These are phyloP conservation scores for Metschnikowia baotianmanensis DNA, from an alignment of 805 yeast species.

Conservation along the genomic window DNA sequence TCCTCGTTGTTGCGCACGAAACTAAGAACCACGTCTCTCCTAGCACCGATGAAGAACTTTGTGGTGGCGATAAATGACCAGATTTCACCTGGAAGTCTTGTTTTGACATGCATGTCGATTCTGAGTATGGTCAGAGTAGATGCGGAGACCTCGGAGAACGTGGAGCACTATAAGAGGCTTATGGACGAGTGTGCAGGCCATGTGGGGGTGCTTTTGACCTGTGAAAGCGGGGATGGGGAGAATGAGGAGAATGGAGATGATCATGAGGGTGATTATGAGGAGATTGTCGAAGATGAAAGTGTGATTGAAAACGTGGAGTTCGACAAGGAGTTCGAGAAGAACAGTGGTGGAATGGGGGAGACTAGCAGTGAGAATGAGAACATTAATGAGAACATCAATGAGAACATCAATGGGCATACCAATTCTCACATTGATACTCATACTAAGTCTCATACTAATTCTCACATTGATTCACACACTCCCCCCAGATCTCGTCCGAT, in stretches of 20 bases:
- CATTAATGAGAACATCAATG: too few species aligned
- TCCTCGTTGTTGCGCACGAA: conserved; percentile 29
- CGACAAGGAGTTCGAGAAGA: too few species aligned
- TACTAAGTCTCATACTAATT: too few species aligned
- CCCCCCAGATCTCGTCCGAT: conserved; percentile 8
- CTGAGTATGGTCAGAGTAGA: conserved; percentile 12
- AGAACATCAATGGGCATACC: too few species aligned
- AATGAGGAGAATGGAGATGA: too few species aligned
- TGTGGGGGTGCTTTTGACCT: conserved; percentile 31
- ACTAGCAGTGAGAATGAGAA: too few species aligned
- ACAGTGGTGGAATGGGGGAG: too few species aligned
- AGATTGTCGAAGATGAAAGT: conserved; percentile 12
- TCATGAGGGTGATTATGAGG: too few species aligned
- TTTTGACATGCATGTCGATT: conserved; percentile 24
- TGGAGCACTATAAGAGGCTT: conserved; percentile 25
- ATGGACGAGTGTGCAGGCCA: conserved; percentile 27
- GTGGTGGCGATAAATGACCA: conserved; percentile 33
- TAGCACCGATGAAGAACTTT: conserved; percentile 31
- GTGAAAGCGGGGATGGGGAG: not conserved
- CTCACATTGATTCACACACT: too few species aligned
- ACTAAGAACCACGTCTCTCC: conserved; percentile 28
- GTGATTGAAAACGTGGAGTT: too few species aligned
- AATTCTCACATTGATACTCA: too few species aligned
- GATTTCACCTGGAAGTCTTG: conserved; percentile 26
- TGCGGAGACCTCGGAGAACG: conserved; percentile 16